A percentile compares a stretch with the other conserved stretches of the same genome.
Evolutionary conservation across 202 grass and related monocot genomes (phyloP).

Genomic region (Musa balbisiana): DNA sequence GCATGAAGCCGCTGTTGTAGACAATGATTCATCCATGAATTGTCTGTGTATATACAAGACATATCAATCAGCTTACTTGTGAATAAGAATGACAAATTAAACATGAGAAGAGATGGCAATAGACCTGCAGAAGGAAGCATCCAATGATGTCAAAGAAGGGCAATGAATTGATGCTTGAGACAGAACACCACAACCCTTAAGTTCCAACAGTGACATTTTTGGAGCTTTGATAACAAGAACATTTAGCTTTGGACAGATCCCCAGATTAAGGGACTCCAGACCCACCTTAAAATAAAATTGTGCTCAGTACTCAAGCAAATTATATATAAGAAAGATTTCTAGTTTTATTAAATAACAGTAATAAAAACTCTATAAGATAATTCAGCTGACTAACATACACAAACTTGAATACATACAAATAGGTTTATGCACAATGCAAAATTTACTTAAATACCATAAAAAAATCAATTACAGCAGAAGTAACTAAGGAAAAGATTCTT

Average conservation of each 20-base stretch:
- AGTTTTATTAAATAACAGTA: too few relatives aligned
- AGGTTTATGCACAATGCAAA: too few relatives aligned
- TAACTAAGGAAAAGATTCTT: too few relatives aligned
- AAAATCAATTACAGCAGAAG: too few relatives aligned
- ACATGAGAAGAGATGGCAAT: conserved; percentile 2
- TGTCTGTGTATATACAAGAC: conserved; percentile 49
- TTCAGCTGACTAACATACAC: too few relatives aligned
- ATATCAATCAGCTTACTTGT: conserved; percentile 21
- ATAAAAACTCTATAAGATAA: too few relatives aligned
- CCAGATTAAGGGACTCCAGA: conserved; percentile 82
- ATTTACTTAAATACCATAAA: too few relatives aligned
- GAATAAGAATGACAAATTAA: conserved; percentile 14
- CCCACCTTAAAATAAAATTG: conserved; percentile 51
- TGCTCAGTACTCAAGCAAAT: neutral
- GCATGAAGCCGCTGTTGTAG: conserved; percentile 43
- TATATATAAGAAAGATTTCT: too few relatives aligned
- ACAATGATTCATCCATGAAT: conserved; percentile 74
- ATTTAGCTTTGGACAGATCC: conserved; percentile 83
- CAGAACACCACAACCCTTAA: conserved; percentile 88
- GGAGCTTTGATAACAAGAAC: conserved; percentile 63
- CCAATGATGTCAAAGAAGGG: conserved; percentile 68
- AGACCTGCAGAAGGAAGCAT: conserved; percentile 98
- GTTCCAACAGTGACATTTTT: conserved; percentile 71
- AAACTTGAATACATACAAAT: too few relatives aligned
- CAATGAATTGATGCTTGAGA: conserved; percentile 71